Base-by-base conservation (phyloP, 805 yeast species). In the Saitoella complicata region DNA sequence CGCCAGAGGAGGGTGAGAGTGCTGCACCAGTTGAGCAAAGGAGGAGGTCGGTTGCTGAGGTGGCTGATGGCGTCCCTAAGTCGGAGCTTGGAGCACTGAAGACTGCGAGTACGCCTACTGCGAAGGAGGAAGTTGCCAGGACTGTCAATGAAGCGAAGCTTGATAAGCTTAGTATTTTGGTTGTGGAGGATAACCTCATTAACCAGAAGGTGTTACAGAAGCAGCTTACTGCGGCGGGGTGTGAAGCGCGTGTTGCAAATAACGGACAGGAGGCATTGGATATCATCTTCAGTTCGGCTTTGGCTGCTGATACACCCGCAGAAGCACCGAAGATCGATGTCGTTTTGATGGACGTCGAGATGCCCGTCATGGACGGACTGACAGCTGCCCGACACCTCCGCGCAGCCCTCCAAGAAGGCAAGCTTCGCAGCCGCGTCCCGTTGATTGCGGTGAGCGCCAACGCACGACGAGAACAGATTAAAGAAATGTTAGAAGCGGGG, bases 111-210 rank as follows among this genome's bases (percentile, higher is more conserved):
- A 3, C 21, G 21, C 21, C 21, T 21, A 21, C 21, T 21, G 12
- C 37, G 32, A 2, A 1, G 7, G 46, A 46, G 30, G 7, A 11
- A 12, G 46, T 11, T 4, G 50, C 11, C n/a, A 12, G 31, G 21
- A 10, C 7, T 5, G 37, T 11, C 12, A 13, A 21, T 36, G 32
- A 41, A 32, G 29, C 29, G 8, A 43, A 35, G 29, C 8, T 40
- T 7, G 37, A 34, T 12, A n/a, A 11, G 46, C 54, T 39, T 62
- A 69, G 34, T 44, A 76, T 88, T 11, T 66, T 91, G 39, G 87
- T 91, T n/a, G 97, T 95, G 0, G 98, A 91, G 58, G 98, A 91
- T 55, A 91, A 91, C 55, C 65, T 72, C 52, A 95, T 91, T 6
- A 91, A 91, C 58, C 97, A 88, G 59, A 94, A 86, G 62, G 96